Evolutionary conservation across 805 yeast genomes (phyloP).

Genomic region (Geotrichum ghanense): DNA sequence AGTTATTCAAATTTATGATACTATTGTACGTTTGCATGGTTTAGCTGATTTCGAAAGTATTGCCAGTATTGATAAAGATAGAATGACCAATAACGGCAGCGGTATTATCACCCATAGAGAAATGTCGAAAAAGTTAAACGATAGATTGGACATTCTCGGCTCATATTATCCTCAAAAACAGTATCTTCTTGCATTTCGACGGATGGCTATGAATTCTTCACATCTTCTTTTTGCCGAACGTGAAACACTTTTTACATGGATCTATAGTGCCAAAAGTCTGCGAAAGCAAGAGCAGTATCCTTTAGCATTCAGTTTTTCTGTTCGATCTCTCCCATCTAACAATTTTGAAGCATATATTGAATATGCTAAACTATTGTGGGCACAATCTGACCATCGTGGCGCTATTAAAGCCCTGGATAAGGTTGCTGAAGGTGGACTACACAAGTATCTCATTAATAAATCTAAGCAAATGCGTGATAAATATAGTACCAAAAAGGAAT

Average conservation of each 20-base stretch:
- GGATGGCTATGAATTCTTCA: slow-evolving; percentile 32
- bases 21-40: slow-evolving; percentile 46
- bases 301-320: slow-evolving; percentile 55
- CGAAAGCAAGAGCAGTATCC: slow-evolving; percentile 59
- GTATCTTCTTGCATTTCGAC: slow-evolving; percentile 47
- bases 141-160: slow-evolving; percentile 27
- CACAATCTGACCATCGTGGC: slow-evolving; percentile 74
- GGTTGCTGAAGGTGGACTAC: slow-evolving; percentile 6
- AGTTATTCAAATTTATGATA: slow-evolving; percentile 35
- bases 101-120: slow-evolving; percentile 6
- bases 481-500: background rate
- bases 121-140: slow-evolving; percentile 12
- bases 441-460: background rate
- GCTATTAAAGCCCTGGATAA: slow-evolving; percentile 57
- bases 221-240: slow-evolving; percentile 13
- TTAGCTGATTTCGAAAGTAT: slow-evolving; percentile 44
- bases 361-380: slow-evolving; percentile 78
- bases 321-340: slow-evolving; percentile 39
- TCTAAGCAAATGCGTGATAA: background rate
- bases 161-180: slow-evolving; percentile 50
- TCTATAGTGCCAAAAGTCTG: slow-evolving; percentile 52
- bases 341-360: slow-evolving; percentile 33
- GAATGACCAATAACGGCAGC: background rate
- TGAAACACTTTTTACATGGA: slow-evolving; percentile 37
- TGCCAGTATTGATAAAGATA: slow-evolving; percentile 15